These are phyloP conservation scores for Fusarium bulbicola DNA, from an alignment of 2,329 filamentous ascomycete genomes.

Conservation along the genomic window DNA sequence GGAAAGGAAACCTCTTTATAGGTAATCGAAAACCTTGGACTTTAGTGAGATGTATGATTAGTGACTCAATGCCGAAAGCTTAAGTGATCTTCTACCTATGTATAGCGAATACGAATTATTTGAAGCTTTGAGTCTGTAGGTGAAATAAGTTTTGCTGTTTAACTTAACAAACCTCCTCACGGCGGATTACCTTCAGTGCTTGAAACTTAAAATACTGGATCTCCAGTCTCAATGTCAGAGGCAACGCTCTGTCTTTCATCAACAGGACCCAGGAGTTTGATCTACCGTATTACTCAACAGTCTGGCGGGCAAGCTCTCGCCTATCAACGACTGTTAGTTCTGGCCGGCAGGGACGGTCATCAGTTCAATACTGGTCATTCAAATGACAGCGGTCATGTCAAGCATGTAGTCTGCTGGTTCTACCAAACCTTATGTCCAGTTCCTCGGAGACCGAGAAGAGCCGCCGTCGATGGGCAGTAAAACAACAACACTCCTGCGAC, in stretches of 20 bases:
- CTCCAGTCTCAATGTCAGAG: fast-evolving
- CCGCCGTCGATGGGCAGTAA: fast-evolving
- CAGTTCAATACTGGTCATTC: fast-evolving
- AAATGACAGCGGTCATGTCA: no score
- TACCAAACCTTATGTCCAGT: background rate
- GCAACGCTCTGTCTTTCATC: fast-evolving
- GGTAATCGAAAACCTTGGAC: fast-evolving
- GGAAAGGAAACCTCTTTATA: fast-evolving
- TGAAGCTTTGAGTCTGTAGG: background rate
- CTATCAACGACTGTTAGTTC: background rate
- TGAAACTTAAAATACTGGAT: background rate
- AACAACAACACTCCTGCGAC: fast-evolving
- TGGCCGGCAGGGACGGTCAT: fast-evolving
- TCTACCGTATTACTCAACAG: background rate
- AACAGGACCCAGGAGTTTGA: fast-evolving
- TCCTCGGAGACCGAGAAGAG: fast-evolving
- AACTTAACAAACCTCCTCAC: background rate
- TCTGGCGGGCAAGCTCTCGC: background rate
- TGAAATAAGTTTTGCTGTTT: background rate
- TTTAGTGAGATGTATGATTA: fast-evolving
- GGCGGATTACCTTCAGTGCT: background rate
- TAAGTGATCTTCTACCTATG: fast-evolving
- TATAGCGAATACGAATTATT: background rate
- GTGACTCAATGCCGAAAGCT: background rate
- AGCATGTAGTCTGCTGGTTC: fast-evolving